Conservation (phyloP, 768 basidiomycete genomes). For the Russula earlei region DNA sequence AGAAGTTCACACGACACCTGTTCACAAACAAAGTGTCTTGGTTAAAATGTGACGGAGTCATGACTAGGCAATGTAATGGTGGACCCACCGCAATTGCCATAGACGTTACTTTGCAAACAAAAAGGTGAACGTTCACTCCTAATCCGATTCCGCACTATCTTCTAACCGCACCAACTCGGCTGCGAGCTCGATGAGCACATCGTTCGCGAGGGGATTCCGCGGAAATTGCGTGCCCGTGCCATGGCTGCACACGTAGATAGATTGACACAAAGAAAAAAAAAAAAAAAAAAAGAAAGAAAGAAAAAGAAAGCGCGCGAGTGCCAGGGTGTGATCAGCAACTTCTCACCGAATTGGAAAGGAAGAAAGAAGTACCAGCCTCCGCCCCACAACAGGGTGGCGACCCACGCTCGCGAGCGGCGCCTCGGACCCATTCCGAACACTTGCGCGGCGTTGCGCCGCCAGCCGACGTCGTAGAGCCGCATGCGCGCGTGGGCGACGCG, state of each 20-base stretch:
- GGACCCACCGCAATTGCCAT: not conserved
- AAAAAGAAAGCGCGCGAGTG: too few species aligned
- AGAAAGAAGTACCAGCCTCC: conserved; percentile 47
- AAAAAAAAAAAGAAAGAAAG: not conserved
- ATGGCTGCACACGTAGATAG: conserved; percentile 23
- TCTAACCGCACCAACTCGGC: conserved; percentile 50
- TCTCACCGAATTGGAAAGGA: not conserved
- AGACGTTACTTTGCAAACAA: not conserved
- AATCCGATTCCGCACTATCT: not conserved
- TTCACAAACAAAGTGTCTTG: too few species aligned
- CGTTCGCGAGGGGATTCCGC: conserved; percentile 58
- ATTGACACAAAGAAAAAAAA: not conserved
- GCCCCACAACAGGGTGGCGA: conserved; percentile 46
- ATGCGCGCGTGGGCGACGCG: conserved; percentile 52
- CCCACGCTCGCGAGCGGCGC: conserved; percentile 45
- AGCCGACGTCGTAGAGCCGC: conserved; percentile 65
- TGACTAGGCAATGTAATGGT: too few species aligned
- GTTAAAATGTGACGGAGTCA: too few species aligned
- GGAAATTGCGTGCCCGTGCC: conserved; percentile 65
- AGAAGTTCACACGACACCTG: too few species aligned
- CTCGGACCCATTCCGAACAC: conserved; percentile 39
- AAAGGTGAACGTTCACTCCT: too few species aligned
- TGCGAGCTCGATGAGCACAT: conserved; percentile 57
- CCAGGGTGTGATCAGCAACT: too few species aligned
- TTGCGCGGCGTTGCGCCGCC: conserved; percentile 59